Percentiles rank a stretch among this genome's conserved stretches.
These are phyloP conservation scores for Corchorus olitorius DNA, from an alignment of 345 rosid species.

Conservation along the genomic window DNA sequence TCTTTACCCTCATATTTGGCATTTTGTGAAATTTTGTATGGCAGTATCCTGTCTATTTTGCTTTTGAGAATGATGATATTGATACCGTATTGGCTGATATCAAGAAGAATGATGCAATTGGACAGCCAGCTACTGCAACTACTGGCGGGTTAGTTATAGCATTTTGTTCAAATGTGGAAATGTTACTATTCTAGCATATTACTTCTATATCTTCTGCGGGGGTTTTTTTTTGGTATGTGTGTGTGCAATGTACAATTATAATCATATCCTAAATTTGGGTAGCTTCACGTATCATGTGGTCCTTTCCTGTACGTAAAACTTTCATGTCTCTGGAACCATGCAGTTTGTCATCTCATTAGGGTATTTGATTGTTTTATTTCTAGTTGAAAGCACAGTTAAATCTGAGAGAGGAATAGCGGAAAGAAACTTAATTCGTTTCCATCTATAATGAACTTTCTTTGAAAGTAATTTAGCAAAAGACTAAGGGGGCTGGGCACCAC, in stretches of 20 bases:
- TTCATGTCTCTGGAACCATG: not conserved
- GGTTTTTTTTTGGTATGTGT: not conserved
- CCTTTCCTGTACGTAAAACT: slow-evolving; percentile 1
- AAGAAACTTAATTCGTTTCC: not conserved
- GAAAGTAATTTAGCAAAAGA: slow-evolving; percentile 1
- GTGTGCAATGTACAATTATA: not conserved
- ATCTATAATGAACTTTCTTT: not conserved
- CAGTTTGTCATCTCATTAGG: not conserved
- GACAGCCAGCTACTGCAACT: slow-evolving; percentile 95
- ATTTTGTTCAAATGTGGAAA: slow-evolving; percentile 8
- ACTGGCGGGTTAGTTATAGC: slow-evolving; percentile 84
- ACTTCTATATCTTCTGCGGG: not conserved
- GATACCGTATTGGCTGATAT: slow-evolving; percentile 76
- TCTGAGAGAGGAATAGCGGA: not conserved
- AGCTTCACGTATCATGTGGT: not conserved
- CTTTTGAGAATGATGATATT: slow-evolving; percentile 88
- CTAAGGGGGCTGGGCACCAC: not conserved
- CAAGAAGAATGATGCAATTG: slow-evolving; percentile 78
- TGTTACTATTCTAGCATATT: not conserved
- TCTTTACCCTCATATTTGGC: slow-evolving; percentile 10
- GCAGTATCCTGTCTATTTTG: slow-evolving; percentile 96
- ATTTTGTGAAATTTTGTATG: slow-evolving; percentile 21
- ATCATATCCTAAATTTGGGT: slow-evolving; percentile 2
- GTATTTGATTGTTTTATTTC: not conserved
- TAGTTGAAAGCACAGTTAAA: not conserved